A percentile compares a stretch with the other conserved stretches of the same genome.
Conservation (phyloP, 2,329 filamentous ascomycete genomes). For the Xylaria digitata region DNA sequence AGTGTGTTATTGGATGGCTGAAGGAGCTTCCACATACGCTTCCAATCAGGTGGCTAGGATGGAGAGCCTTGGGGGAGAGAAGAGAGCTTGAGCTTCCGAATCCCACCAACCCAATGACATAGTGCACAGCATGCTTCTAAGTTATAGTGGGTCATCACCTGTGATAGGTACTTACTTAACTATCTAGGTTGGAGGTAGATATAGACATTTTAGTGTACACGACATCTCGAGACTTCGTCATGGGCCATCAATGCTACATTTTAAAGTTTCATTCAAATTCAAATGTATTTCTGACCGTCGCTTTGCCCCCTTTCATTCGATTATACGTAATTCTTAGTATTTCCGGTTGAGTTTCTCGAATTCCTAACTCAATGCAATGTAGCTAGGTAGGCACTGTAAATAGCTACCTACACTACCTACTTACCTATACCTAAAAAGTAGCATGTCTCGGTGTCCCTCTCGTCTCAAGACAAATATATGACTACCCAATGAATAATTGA, state of each 20-base stretch:
- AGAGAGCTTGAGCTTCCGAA: constrained; percentile 20
- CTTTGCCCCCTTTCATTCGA: too few relatives aligned
- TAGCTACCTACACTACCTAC: too few relatives aligned
- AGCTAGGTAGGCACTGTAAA: too few relatives aligned
- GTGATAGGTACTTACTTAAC: background rate
- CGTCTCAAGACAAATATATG: too few relatives aligned
- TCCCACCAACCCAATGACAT: constrained; percentile 23
- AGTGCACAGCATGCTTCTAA: constrained; percentile 10
- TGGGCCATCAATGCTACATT: background rate
- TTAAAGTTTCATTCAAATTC: background rate
- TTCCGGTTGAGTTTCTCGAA: too few relatives aligned
- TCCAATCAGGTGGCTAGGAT: constrained; percentile 35
- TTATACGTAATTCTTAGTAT: too few relatives aligned
- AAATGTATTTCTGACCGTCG: too few relatives aligned
- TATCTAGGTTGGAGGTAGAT: background rate
- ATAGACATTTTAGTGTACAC: background rate
- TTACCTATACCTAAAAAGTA: too few relatives aligned
- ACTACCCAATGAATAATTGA: background rate
- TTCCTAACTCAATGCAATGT: too few relatives aligned
- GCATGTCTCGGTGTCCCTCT: too few relatives aligned
- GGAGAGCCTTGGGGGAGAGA: constrained; percentile 16
- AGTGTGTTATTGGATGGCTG: constrained; percentile 31
- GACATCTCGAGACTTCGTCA: too few relatives aligned
- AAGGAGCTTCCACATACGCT: constrained; percentile 14
- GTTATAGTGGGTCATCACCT: background rate